phyloP scores from a whole-genome alignment of 371 early-diverging fungal genomes.

The Capillidium rhysosporum region DNA sequence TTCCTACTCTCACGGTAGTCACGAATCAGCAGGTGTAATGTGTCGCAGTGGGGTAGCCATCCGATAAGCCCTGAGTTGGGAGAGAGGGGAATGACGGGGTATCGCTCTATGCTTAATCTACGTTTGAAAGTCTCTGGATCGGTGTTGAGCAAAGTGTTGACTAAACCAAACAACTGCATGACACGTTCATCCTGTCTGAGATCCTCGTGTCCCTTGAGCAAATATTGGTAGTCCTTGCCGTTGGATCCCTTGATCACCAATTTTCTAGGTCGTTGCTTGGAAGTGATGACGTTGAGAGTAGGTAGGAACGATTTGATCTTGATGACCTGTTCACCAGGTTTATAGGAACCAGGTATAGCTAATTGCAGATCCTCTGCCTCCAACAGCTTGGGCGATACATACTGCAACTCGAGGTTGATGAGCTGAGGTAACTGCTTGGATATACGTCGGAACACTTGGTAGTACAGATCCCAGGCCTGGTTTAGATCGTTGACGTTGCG shows the following conservation, averaged over 20 bases:
- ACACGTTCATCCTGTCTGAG: constrained; percentile 96
- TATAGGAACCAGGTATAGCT: constrained; percentile 85
- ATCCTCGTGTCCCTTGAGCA: constrained; percentile 96
- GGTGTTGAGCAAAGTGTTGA: constrained; percentile 71
- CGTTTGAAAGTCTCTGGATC: constrained; percentile 89
- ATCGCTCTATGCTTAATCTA: constrained; percentile 79
- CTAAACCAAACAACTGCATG: constrained; percentile 95
- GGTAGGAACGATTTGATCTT: constrained; percentile 69
- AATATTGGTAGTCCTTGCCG: constrained; percentile 75
- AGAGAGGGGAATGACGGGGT: constrained; percentile 88
- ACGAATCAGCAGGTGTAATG: constrained; percentile 75
- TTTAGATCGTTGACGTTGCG: constrained; percentile 65
- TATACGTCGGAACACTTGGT: constrained; percentile 70
- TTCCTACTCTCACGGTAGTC: constrained; percentile 77
- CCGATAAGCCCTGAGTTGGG: constrained; percentile 93
- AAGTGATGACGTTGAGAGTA: constrained; percentile 64
- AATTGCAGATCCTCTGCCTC: constrained; percentile 71
- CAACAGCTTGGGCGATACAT: constrained; percentile 76
- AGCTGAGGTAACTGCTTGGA: constrained; percentile 65
- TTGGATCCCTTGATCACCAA: constrained; percentile 74
- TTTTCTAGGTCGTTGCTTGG: constrained; percentile 86
- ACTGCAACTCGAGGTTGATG: constrained; percentile 69
- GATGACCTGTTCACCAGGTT: constrained; percentile 71
- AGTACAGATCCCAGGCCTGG: constrained; percentile 94
- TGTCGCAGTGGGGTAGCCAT: constrained; percentile 92